A percentile compares a stretch with the other conserved stretches of the same genome.
phyloP scores from a whole-genome alignment of 768 basidiomycete genomes.

The Podaxis pistillaris region DNA sequence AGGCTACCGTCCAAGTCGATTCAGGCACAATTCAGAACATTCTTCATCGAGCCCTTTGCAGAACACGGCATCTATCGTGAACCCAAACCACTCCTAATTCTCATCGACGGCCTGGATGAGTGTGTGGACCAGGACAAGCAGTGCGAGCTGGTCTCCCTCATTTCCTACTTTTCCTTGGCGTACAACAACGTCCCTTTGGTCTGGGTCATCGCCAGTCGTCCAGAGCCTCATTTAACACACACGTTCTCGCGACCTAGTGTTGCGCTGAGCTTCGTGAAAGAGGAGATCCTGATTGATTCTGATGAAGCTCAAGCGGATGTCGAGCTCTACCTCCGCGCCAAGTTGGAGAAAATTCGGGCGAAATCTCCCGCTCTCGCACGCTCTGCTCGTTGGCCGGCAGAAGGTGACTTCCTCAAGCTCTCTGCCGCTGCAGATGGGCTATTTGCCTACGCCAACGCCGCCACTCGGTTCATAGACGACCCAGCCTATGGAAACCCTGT shows the following conservation, averaged over 20 bases:
- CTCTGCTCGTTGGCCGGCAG: not conserved
- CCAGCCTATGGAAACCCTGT: not conserved
- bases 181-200: not conserved
- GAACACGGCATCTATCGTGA: not conserved
- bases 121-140: not conserved
- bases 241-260: not conserved
- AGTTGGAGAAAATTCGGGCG: not conserved
- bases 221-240: not conserved
- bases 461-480: not conserved
- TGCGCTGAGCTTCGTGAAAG: not conserved
- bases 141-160: not conserved
- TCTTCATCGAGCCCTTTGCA: not conserved
- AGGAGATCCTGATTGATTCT: not conserved
- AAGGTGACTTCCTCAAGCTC: not conserved
- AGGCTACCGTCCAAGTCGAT: slow-evolving; percentile 11
- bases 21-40: not conserved
- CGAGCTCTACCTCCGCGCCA: not conserved
- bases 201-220: slow-evolving; percentile 4
- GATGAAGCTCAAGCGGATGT: not conserved
- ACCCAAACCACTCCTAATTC: not conserved
- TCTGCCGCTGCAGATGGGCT: not conserved
- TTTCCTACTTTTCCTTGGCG: not conserved
- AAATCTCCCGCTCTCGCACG: not conserved
- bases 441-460: not conserved
- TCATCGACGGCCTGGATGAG: not conserved